A percentile compares a stretch with the other conserved stretches of the same genome.
Conservation (phyloP, 345 rosid species). For the Melaleuca quinquenervia region DNA sequence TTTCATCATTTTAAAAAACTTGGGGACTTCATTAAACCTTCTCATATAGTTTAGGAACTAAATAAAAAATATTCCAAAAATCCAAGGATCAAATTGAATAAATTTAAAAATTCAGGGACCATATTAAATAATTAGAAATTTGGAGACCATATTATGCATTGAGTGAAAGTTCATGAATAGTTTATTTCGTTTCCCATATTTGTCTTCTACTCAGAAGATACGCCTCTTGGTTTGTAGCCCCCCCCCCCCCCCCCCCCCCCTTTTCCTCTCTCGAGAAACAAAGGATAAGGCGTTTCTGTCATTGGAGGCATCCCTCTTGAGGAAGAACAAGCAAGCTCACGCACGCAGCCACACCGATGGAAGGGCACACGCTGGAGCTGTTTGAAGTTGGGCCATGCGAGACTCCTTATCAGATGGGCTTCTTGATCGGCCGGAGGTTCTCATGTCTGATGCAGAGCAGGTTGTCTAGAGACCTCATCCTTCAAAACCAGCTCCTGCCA, state of each 20-base stretch:
- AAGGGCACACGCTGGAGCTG: slow-evolving; percentile 19
- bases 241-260: too few species aligned
- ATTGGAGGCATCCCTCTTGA: not conserved
- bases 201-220: not conserved
- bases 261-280: too few species aligned
- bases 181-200: too few species aligned
- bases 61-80: too few species aligned
- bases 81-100: too few species aligned
- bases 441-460: slow-evolving; percentile 28
- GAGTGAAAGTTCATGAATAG: too few species aligned
- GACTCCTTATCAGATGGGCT: slow-evolving; percentile 31
- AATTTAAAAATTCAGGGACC: too few species aligned
- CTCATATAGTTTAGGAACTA: too few species aligned
- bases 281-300: not conserved
- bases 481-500: slow-evolving; percentile 40
- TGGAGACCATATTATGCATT: too few species aligned
- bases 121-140: too few species aligned
- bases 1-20: too few species aligned
- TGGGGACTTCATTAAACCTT: too few species aligned
- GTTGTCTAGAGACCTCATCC: slow-evolving; percentile 32
- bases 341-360: not conserved
- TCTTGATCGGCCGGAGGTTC: slow-evolving; percentile 39
- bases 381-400: slow-evolving; percentile 49
- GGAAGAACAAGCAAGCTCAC: not conserved
- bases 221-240: not conserved